Evolutionary conservation across 345 rosid species (phyloP).

Genomic region (Camelina hispida): DNA sequence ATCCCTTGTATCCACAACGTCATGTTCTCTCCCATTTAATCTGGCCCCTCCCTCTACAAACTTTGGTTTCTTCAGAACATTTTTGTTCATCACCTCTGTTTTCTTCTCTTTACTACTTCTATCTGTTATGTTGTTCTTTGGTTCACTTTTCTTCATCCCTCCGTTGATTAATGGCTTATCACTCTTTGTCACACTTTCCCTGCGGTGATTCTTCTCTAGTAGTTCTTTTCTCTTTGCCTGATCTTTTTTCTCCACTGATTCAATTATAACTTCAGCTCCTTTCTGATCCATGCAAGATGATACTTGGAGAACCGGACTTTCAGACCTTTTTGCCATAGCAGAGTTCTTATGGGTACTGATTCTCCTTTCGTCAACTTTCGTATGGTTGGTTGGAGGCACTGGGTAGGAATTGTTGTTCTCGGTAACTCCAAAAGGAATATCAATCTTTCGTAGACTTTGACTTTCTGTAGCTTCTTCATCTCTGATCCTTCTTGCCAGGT

Average conservation of each 20-base stretch:
- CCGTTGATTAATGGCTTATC: constrained; percentile 46
- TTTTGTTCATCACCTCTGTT: constrained; percentile 49
- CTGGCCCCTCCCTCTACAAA: constrained; percentile 40
- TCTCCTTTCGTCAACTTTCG: constrained; percentile 46
- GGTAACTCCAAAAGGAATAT: constrained; percentile 38
- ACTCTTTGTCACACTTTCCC: constrained; percentile 44
- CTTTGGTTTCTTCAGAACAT: constrained; percentile 47
- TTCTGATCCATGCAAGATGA: constrained; percentile 47
- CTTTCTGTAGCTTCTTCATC: constrained; percentile 57
- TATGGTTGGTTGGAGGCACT: constrained; percentile 39
- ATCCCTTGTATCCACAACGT: constrained; percentile 25
- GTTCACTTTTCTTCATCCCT: constrained; percentile 49
- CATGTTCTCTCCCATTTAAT: constrained; percentile 29
- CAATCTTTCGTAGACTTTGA: constrained; percentile 39
- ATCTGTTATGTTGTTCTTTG: constrained; percentile 47
- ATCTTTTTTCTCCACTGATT: constrained; percentile 52
- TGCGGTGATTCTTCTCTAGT: constrained; percentile 47
- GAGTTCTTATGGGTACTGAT: constrained; percentile 42
- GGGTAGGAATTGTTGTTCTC: constrained; percentile 28
- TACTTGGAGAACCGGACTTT: constrained; percentile 36
- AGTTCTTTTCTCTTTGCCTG: constrained; percentile 46
- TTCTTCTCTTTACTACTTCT: constrained; percentile 50
- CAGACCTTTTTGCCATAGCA: constrained; percentile 37
- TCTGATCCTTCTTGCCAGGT: constrained; percentile 60
- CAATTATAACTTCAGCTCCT: constrained; percentile 45